These are phyloP conservation scores for Citrullus mucosospermus DNA, from an alignment of 306 rosid genomes.

Conservation along the genomic window DNA sequence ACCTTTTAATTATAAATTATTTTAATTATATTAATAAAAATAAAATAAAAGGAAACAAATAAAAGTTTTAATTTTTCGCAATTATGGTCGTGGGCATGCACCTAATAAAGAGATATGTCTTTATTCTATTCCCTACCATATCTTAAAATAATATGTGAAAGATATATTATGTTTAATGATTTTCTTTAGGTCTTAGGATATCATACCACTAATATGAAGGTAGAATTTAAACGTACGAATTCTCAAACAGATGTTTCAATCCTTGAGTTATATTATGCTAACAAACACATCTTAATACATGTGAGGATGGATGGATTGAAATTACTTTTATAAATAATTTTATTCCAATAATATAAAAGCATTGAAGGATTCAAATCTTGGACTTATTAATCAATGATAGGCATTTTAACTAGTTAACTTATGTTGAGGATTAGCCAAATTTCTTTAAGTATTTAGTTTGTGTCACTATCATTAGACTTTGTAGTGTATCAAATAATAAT, in stretches of 20 bases:
- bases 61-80: neutral
- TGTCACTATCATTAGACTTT: neutral
- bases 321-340: too few species aligned
- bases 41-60: neutral
- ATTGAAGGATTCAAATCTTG: too few species aligned
- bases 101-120: neutral
- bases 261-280: too few species aligned
- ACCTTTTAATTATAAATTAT: neutral
- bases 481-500: neutral
- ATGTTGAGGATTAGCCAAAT: too few species aligned
- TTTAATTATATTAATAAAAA: neutral
- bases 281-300: too few species aligned
- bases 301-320: too few species aligned
- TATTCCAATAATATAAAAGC: too few species aligned
- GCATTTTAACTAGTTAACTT: too few species aligned
- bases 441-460: neutral
- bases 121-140: neutral
- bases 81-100: neutral
- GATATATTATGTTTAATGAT: neutral
- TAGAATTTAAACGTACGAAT: neutral
- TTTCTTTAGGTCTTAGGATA: neutral
- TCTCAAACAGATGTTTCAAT: neutral
- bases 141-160: neutral
- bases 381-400: too few species aligned
- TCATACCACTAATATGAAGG: neutral